phyloP scores from a whole-genome alignment of 768 basidiomycete genomes.

The Lepiota brunneoincarnata region DNA sequence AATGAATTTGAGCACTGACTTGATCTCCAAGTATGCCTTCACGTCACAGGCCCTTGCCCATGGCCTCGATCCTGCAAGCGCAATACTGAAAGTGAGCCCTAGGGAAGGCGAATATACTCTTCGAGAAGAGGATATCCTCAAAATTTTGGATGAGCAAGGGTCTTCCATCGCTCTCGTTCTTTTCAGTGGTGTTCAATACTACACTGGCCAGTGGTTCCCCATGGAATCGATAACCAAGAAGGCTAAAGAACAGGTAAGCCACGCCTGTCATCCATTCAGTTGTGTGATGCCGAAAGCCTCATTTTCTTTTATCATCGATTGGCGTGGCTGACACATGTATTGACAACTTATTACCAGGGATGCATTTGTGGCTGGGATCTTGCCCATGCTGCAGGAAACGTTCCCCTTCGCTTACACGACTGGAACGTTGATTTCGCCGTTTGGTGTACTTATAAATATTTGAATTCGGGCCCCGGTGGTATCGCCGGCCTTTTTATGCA shows the following conservation, averaged over 20 bases:
- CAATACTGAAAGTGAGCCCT: conserved; percentile 78
- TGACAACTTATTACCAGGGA: conserved; percentile 50
- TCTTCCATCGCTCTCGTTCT: conserved; percentile 84
- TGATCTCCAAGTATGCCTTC: conserved; percentile 86
- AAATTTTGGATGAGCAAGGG: conserved; percentile 69
- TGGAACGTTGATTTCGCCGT: conserved; percentile 98
- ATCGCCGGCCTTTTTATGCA: conserved; percentile 94
- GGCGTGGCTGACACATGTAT: conserved; percentile 15
- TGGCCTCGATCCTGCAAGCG: conserved; percentile 68
- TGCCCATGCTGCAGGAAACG: conserved; percentile 94
- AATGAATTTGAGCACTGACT: conserved; percentile 13
- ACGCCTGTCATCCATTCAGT: conserved; percentile 4
- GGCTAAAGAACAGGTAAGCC: conserved; percentile 73
- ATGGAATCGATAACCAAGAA: conserved; percentile 81
- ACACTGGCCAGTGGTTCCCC: conserved; percentile 94
- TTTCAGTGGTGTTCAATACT: conserved; percentile 94
- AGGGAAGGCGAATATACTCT: conserved; percentile 82
- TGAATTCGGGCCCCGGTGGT: conserved; percentile 96
- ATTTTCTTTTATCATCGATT: conserved; percentile 6
- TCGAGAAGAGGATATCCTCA: conserved; percentile 86
- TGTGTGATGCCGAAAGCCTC: not conserved
- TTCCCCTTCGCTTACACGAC: conserved; percentile 83
- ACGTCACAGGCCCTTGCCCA: conserved; percentile 86
- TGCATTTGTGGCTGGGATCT: conserved; percentile 96
- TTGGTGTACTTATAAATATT: conserved; percentile 98